Evolutionary conservation across 805 yeast species (phyloP).

Genomic region (Wickerhamomyces bisporus): DNA sequence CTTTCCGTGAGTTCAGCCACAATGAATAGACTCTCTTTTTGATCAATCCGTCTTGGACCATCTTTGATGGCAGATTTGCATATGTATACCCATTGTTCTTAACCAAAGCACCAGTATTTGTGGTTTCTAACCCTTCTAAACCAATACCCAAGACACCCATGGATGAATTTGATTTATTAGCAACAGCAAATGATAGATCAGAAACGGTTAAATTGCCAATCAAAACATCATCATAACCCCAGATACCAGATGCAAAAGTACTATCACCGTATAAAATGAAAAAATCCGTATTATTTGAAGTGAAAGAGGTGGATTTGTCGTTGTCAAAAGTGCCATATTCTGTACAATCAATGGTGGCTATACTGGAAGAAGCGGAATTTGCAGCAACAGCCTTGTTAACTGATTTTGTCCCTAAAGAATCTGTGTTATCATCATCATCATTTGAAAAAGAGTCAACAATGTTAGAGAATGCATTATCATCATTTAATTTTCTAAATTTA

Average conservation of each 20-base stretch:
- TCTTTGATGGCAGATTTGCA: conserved; percentile 59
- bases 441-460: background rate
- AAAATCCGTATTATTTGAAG: conserved; percentile 31
- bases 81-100: conserved; percentile 35
- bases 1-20: conserved; percentile 42
- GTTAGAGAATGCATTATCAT: conserved; percentile 1
- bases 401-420: background rate
- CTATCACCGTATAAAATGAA: conserved; percentile 46
- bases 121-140: conserved; percentile 60
- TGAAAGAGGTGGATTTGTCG: conserved; percentile 29
- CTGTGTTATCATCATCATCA: background rate
- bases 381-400: conserved; percentile 6
- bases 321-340: conserved; percentile 35
- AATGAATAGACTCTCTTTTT: conserved; percentile 55
- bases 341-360: conserved; percentile 32
- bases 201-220: conserved; percentile 50
- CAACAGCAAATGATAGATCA: conserved; percentile 68
- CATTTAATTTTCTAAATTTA: conserved; percentile 5
- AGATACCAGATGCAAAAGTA: conserved; percentile 29
- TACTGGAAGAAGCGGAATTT: conserved; percentile 1
- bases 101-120: conserved; percentile 33
- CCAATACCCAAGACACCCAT: conserved; percentile 76
- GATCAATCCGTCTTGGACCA: conserved; percentile 55
- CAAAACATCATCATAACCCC: conserved; percentile 48
- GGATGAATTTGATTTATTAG: conserved; percentile 55